phyloP scores from a whole-genome alignment of 768 basidiomycete genomes.

The Mycena metata region DNA sequence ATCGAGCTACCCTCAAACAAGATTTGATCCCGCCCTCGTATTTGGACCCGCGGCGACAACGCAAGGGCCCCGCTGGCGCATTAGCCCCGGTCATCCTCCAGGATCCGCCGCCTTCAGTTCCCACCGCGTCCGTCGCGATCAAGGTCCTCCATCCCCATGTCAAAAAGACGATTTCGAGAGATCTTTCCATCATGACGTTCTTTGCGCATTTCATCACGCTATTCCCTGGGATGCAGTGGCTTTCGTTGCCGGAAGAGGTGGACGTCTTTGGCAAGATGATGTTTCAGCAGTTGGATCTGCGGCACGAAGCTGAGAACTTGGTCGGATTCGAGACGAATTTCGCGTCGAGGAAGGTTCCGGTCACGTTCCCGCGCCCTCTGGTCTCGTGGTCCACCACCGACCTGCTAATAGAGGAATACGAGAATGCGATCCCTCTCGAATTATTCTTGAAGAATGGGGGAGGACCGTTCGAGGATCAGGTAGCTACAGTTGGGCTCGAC shows the following conservation, averaged over 20 bases:
- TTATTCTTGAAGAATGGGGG: slow-evolving; percentile 90
- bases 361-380: slow-evolving; percentile 92
- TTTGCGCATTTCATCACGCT: slow-evolving; percentile 85
- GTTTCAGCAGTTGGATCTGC: slow-evolving; percentile 92
- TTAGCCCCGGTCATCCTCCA: slow-evolving; percentile 69
- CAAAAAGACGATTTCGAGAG: slow-evolving; percentile 83
- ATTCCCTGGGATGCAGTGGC: slow-evolving; percentile 95
- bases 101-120: slow-evolving; percentile 78
- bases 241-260: slow-evolving; percentile 96
- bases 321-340: slow-evolving; percentile 90
- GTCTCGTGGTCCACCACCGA: slow-evolving; percentile 85
- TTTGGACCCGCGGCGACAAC: slow-evolving; percentile 77
- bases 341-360: slow-evolving; percentile 78
- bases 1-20: slow-evolving; percentile 86
- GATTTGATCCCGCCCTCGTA: slow-evolving; percentile 90
- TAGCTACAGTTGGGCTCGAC: slow-evolving; percentile 94
- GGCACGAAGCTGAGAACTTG: slow-evolving; percentile 92
- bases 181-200: slow-evolving; percentile 95
- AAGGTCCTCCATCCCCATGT: slow-evolving; percentile 96
- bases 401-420: slow-evolving; percentile 91
- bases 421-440: slow-evolving; percentile 93
- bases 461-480: slow-evolving; percentile 88
- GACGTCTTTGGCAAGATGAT: slow-evolving; percentile 96
- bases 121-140: slow-evolving; percentile 91
- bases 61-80: slow-evolving; percentile 61